Base-by-base conservation (phyloP, 1,284 basidiomycete genomes). In the Inonotus obliquus region DNA sequence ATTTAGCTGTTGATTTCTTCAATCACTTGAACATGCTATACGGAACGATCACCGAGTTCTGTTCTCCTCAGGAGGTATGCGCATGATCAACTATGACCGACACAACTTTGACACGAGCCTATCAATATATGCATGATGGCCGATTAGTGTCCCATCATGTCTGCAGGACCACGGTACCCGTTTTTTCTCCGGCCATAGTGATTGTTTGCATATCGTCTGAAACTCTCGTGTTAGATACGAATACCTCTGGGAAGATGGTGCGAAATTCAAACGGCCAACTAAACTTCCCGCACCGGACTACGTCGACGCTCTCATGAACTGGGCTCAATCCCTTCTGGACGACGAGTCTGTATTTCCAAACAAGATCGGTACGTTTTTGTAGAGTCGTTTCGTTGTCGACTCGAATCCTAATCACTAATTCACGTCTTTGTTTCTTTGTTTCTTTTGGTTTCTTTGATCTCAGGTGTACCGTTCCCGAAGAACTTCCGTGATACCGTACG, bases 241-340 rank as follows among this genome's bases (percentile, higher is more conserved):
- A 74, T 99, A 98, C 75, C 87, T 98, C 32, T 99, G 97, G 96
- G 96, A 99, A 74, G 97, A 98, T 70, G 94, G 94, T 17, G 82
- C 87, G 59, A 90, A 85, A 66, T 96, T 90, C 81, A 95, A 92
- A 75, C 88, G 87, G 65, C 94, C 94, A n/a, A 94, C 94, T 3
- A 96, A 96, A 71, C 84, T 98, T 23, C 86, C 92, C 3, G 96
- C 95, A 0, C 94, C 95, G 1, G 95, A 97, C 63, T 99, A 99
- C 72, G 96, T 99, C 59, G 97, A 99, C 72, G 92, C 94, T 23
- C 79, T 99, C 62, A 98, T 99, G 95, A 98, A 96, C 73, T 99
- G 97, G 97, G 89, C 94, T 7, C 97, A 99, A 74, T 83, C 81
- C 51, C 81, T 97, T 60, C 80, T 99, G 53, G 97, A 99, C 72